Evolutionary conservation across 805 yeast species (phyloP).

Genomic region (Candida hispaniensis): DNA sequence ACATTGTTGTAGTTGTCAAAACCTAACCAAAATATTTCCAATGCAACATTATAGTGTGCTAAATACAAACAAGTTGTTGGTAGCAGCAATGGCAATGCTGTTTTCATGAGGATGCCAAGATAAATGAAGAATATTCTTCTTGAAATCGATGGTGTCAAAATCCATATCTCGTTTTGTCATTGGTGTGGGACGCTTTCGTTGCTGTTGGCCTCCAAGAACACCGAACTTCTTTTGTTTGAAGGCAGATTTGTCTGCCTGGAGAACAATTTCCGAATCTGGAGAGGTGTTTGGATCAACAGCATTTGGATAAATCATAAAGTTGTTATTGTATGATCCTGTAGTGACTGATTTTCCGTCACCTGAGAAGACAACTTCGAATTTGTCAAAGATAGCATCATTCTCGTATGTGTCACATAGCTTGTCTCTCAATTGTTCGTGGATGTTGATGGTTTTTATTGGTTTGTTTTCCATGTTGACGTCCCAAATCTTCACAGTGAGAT

Average conservation of each 20-base stretch:
- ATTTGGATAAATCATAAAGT: conserved; percentile 92
- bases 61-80: conserved; percentile 57
- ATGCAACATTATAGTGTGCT: conserved; percentile 23
- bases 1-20: not conserved
- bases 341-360: conserved; percentile 87
- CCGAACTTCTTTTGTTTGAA: conserved; percentile 68
- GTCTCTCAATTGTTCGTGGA: conserved; percentile 90
- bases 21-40: conserved; percentile 1
- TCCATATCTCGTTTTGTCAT: conserved; percentile 56
- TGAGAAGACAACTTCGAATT: conserved; percentile 89
- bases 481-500: conserved; percentile 96
- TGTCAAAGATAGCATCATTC: conserved; percentile 96
- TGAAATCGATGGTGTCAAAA: conserved; percentile 77
- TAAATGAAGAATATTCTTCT: conserved; percentile 84
- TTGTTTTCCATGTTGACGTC: conserved; percentile 93
- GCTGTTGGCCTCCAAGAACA: conserved; percentile 33
- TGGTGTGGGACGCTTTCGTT: conserved; percentile 27
- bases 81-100: conserved; percentile 95
- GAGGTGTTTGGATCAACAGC: conserved; percentile 33
- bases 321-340: conserved; percentile 96
- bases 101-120: conserved; percentile 99
- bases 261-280: conserved; percentile 54
- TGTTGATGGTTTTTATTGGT: conserved; percentile 88
- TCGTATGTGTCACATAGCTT: conserved; percentile 95
- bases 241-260: conserved; percentile 97